Conservation (phyloP, 495 filamentous ascomycete species). For the Hypoxylon cercidicola region DNA sequence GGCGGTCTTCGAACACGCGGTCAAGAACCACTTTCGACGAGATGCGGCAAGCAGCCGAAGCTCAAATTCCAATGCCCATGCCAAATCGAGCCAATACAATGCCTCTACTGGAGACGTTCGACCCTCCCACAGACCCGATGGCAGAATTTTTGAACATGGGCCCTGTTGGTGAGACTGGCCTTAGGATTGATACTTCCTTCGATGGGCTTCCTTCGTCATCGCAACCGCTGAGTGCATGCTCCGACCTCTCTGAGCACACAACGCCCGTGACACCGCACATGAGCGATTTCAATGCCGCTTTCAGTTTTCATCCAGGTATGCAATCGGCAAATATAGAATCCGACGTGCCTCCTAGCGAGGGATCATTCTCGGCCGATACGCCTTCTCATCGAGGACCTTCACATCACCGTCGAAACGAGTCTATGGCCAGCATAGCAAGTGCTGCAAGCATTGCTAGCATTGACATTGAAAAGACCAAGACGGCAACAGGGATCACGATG, state of each 20-base stretch:
- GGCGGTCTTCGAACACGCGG: constrained; percentile 38
- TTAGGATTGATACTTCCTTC: constrained; percentile 60
- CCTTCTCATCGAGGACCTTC: constrained; percentile 48
- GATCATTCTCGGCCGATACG: constrained; percentile 22
- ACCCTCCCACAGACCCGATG: constrained; percentile 61
- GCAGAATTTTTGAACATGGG: constrained; percentile 66
- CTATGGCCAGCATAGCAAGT: constrained; percentile 58
- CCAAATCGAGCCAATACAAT: constrained; percentile 54
- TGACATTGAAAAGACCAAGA: constrained; percentile 66
- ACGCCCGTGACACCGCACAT: constrained; percentile 53
- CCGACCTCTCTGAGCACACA: constrained; percentile 50
- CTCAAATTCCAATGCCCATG: constrained; percentile 49
- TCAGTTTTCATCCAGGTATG: constrained; percentile 52
- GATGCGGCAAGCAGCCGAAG: constrained; percentile 57
- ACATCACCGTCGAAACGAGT: constrained; percentile 59
- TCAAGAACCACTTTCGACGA: constrained; percentile 55
- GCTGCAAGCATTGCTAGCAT: constrained; percentile 65
- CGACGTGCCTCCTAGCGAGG: constrained; percentile 25
- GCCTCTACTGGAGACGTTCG: constrained; percentile 49
- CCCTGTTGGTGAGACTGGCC: constrained; percentile 61
- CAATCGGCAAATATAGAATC: constrained; percentile 27
- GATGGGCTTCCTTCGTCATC: constrained; percentile 43
- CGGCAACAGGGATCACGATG: constrained; percentile 78
- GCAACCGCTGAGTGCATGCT: constrained; percentile 36
- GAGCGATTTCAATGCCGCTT: constrained; percentile 40